Conservation (phyloP, 768 basidiomycete genomes). For the Lactifluus hygrophoroides region DNA sequence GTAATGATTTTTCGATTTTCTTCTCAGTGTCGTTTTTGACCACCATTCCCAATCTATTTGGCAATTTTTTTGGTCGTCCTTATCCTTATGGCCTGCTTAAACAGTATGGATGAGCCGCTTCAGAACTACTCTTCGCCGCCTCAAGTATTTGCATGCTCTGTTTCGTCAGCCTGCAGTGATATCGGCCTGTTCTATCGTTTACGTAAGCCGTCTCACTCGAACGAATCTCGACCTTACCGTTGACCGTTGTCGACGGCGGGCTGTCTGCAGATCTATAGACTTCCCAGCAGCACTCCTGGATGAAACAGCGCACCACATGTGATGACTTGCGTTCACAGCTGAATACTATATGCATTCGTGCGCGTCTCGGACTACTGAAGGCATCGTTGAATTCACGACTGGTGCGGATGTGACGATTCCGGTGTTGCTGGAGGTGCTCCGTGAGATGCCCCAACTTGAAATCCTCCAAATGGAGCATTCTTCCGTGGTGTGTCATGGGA, state of each 20-base stretch:
- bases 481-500: conserved; percentile 14
- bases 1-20: neutral
- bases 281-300: conserved; percentile 6
- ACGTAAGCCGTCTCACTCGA: conserved; percentile 8
- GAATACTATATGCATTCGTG: conserved; percentile 7
- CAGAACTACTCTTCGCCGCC: conserved; percentile 9
- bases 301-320: conserved; percentile 1
- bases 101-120: neutral
- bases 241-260: conserved; percentile 9
- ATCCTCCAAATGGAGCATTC: conserved; percentile 9
- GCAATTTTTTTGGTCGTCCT: neutral
- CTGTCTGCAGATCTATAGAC: neutral
- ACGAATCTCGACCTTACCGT: neutral
- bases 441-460: conserved; percentile 8
- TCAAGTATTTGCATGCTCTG: conserved; percentile 8
- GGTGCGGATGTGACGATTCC: conserved; percentile 1
- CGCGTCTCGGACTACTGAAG: conserved; percentile 8
- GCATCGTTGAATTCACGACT: conserved; percentile 6
- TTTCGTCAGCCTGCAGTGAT: neutral
- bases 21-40: neutral
- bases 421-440: neutral
- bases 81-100: neutral
- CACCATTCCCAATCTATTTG: neutral
- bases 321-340: conserved; percentile 1
- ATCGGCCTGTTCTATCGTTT: conserved; percentile 6